Evolutionary conservation across 2,329 filamentous ascomycete genomes (phyloP).

Genomic region (Sclerotinia borealis): DNA sequence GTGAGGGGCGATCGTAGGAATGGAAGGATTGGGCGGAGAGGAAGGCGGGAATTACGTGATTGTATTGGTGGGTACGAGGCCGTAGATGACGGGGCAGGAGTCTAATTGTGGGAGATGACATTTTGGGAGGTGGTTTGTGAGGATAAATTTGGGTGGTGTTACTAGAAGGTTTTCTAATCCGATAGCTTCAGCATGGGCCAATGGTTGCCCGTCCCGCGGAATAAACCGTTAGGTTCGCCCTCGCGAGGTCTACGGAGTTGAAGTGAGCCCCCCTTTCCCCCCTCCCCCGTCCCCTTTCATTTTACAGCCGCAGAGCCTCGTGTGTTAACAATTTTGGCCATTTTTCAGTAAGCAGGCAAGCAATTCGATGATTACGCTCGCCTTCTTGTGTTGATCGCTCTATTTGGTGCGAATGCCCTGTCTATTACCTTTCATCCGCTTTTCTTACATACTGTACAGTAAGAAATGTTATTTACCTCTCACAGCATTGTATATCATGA

Average conservation of each 20-base stretch:
- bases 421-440: not conserved
- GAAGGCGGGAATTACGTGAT: not conserved
- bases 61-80: not conserved
- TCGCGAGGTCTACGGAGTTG: not conserved
- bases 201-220: not conserved
- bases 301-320: not conserved
- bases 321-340: not conserved
- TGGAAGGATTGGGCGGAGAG: constrained; percentile 45
- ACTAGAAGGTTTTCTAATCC: constrained; percentile 1
- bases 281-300: not conserved
- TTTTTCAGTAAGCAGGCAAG: not conserved
- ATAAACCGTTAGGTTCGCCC: not conserved
- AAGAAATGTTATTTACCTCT: constrained; percentile 12
- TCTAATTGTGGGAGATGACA: constrained; percentile 1
- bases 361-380: not conserved
- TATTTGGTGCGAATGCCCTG: not conserved
- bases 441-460: constrained; percentile 10
- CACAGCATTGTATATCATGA: constrained; percentile 11
- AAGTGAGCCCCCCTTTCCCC: not conserved
- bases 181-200: constrained; percentile 7
- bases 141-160: constrained; percentile 12
- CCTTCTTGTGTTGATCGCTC: not conserved
- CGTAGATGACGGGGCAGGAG: constrained; percentile 6
- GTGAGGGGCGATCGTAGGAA: constrained; percentile 62
- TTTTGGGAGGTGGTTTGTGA: constrained; percentile 8